Conservation (phyloP, 345 rosid species). For the Turritis glabra region DNA sequence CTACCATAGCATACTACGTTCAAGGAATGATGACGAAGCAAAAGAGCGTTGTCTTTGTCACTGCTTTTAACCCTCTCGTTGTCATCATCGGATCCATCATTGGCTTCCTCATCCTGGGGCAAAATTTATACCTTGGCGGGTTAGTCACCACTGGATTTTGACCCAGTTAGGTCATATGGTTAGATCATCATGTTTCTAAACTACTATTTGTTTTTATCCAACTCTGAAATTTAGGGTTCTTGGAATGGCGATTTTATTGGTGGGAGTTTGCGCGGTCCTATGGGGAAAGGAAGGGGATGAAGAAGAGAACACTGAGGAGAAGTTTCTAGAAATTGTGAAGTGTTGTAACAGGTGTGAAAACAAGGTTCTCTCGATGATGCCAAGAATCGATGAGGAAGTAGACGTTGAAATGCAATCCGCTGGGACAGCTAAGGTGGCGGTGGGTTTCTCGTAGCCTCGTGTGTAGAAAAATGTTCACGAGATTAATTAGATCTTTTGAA, state of each 20-base stretch:
- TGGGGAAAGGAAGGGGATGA: conserved; percentile 94
- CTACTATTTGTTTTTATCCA: background rate
- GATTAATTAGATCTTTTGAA: conserved; percentile 8
- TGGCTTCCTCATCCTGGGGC: conserved; percentile 80
- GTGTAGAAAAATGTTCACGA: conserved; percentile 7
- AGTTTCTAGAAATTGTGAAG: conserved; percentile 26
- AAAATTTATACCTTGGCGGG: conserved; percentile 77
- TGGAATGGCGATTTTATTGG: conserved; percentile 58
- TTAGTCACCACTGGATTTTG: conserved; percentile 33
- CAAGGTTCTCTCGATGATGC: conserved; percentile 18
- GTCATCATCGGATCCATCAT: conserved; percentile 84
- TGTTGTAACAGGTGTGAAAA: conserved; percentile 7
- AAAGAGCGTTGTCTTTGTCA: conserved; percentile 80
- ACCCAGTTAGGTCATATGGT: background rate
- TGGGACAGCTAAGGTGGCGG: conserved; percentile 20
- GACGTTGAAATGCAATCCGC: conserved; percentile 37
- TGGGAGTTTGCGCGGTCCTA: conserved; percentile 71
- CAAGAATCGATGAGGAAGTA: conserved; percentile 36
- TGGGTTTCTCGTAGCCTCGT: conserved; percentile 18
- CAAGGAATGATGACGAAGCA: conserved; percentile 89
- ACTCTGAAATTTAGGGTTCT: conserved; percentile 49
- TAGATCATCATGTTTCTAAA: background rate
- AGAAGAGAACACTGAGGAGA: conserved; percentile 28
- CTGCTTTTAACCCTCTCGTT: conserved; percentile 92
- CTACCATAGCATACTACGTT: conserved; percentile 88